Evolutionary conservation across 2,329 filamentous ascomycete species (phyloP), one percentile per base, ranked within the genome.

Genomic region (Drechslerella coelobrocha): DNA sequence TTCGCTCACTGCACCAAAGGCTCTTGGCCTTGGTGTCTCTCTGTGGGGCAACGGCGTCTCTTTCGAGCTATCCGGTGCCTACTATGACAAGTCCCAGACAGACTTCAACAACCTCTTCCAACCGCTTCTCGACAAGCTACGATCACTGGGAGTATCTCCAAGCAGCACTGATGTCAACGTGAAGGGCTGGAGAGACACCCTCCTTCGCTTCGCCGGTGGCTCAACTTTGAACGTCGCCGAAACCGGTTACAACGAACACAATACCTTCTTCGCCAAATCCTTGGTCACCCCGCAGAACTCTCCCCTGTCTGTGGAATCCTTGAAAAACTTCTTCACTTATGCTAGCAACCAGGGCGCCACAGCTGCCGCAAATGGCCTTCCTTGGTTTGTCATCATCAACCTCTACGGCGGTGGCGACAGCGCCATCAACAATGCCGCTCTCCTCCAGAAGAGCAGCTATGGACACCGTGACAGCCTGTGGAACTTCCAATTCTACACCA

Each of bases 341-440:
- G 68, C 68, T 7, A 50, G 37, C 14, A 50, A 14, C 5, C 23
- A 60, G 19, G 61, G 68, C 9, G 37, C 26, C 2, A 37, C 21
- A 8, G 54, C 60, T 6, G 5, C 50, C 17, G 31, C 52, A 27
- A 45, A 56, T 4, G 59, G 48, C 2, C 51, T 66, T 12, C 54
- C 59, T 10, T 75, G 74, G 74, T 74, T 74, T n/a, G 63, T 76
- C 19, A 72, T 76, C 17, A 66, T 73, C 8, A 75, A 76, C 27
- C 63, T 75, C 26, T 75, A 76, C 31, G 75, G 66, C 2, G 74
- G 75, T 12, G 61, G 61, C 2, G 61, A 72, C 17, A 71, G 71
- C 54, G 57, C 72, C 41, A 57, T 63, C 60, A 53, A 56, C 59
- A 56, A 73, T 51, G 5, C 43, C 23, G 26, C 63, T 48, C 23